Percentiles rank a stretch among this genome's conserved stretches.
These are phyloP conservation scores for Trichoderma lentiforme DNA, from an alignment of 2,329 filamentous ascomycete genomes.

Conservation along the genomic window DNA sequence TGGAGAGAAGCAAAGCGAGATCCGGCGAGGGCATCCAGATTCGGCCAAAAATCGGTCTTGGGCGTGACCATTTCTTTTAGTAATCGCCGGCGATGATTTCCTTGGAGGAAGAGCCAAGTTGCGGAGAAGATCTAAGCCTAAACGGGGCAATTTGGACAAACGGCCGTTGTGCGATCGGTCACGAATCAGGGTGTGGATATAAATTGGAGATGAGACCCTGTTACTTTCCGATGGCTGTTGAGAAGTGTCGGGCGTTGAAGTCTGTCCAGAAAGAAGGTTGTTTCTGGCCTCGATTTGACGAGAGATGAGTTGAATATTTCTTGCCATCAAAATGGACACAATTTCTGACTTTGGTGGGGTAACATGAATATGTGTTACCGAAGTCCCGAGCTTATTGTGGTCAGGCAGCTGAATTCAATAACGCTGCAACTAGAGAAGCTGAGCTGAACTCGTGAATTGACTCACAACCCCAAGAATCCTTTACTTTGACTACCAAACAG, in stretches of 20 bases:
- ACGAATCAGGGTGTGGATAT: not conserved
- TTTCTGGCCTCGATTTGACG: not conserved
- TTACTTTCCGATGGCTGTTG: not conserved
- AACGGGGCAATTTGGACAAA: not conserved
- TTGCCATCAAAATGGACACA: not conserved
- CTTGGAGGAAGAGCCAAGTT: not conserved
- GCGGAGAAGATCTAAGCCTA: constrained; percentile 4
- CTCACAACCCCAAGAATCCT: not conserved
- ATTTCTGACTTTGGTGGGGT: not conserved
- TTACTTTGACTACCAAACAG: not conserved
- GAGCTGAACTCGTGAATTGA: not conserved
- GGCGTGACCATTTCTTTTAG: constrained; percentile 5
- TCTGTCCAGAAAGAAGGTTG: too few species aligned
- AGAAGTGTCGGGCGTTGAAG: too few species aligned
- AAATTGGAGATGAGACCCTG: not conserved
- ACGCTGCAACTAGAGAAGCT: not conserved
- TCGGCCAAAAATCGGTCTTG: constrained; percentile 12
- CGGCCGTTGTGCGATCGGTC: not conserved
- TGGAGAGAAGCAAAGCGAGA: not conserved
- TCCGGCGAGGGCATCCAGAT: constrained; percentile 10
- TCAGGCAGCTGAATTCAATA: not conserved
- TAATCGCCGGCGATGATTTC: constrained; percentile 12
- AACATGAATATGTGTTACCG: not conserved
- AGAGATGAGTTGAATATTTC: not conserved
- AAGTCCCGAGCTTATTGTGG: not conserved